Evolutionary conservation across 2,329 filamentous ascomycete genomes (phyloP), one percentile per base, ranked within the genome.

Genomic region (Arthrinium puccinioides): DNA sequence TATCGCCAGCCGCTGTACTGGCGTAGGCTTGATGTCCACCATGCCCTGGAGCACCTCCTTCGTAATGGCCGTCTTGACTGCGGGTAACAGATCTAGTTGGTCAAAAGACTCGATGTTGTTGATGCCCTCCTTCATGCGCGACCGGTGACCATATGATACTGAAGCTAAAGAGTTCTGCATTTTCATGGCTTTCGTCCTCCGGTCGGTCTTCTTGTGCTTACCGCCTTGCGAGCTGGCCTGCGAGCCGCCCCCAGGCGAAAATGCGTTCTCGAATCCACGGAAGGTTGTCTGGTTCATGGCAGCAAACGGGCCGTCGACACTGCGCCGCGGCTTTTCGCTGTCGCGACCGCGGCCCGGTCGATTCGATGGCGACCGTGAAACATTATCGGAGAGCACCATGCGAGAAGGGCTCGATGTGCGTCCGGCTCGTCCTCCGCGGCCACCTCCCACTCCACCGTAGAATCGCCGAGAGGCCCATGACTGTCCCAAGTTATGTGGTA

Each of bases 1-100:
- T 40, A 98, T 90, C 1, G 89, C 88, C 37, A 97, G 73, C 43
- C 82, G 78, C 62, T 98, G 92, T 6, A 95, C 83, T 0, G 92
- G 87, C 0, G 90, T 97, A 5, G 92, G 92, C 40, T 74, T 76
- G 43, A 94, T 66, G 46, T 89, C 82, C 9, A 77, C 69, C 60
- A 96, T 69, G 31, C 78, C 83, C 36, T 80, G 76, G 39, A 98
- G 72, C 6, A 82, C 84, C 49, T 95, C 85, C 2, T 74, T 71
- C 43, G 67, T 64, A 26, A 97, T 72, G 9, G 87, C 84, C 21
- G 82, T 70, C 54, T 84, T 78, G 27, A 97, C 64, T 1, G 67
- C 53, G 0, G 86, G 84, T 24, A 94, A 65, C 23, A 98, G 67
- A 28, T 80, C 69, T 51, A 98, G 87, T 48, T 87, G 74, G 39